Percentiles rank a stretch among this genome's conserved stretches.
Evolutionary conservation across 176 grass and related monocot genomes (phyloP).

Genomic region (Bothriochloa decipiens): DNA sequence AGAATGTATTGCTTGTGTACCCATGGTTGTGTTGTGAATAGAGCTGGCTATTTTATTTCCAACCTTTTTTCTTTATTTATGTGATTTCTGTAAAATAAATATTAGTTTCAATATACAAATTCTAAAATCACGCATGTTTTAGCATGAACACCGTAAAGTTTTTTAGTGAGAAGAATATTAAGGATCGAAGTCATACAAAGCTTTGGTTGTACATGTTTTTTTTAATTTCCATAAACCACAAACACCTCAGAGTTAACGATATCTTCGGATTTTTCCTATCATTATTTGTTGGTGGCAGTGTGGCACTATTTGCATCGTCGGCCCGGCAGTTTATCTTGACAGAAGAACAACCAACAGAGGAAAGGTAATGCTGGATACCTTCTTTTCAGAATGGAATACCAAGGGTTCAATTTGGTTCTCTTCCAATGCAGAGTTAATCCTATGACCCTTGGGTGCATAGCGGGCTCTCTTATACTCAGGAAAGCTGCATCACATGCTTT

Average conservation of each 20-base stretch:
- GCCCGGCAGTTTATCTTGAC: conserved; percentile 52
- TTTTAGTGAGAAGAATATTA: not conserved
- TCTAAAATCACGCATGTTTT: no score
- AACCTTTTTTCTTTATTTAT: not conserved
- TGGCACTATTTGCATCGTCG: conserved; percentile 87
- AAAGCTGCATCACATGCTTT: conserved; percentile 72
- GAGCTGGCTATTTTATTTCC: not conserved
- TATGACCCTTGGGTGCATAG: conserved; percentile 81
- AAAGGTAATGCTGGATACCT: conserved; percentile 55
- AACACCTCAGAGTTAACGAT: conserved; percentile 5
- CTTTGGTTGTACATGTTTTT: not conserved
- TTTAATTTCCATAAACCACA: not conserved
- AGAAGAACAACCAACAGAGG: conserved; percentile 49
- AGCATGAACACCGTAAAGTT: not conserved
- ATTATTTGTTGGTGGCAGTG: conserved; percentile 46
- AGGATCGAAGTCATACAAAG: not conserved
- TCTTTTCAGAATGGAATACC: not conserved
- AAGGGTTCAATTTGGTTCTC: not conserved
- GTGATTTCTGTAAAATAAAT: not conserved
- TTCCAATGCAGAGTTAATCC: conserved; percentile 65
- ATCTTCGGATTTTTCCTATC: conserved; percentile 11
- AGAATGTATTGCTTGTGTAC: not conserved
- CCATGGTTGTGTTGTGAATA: not conserved
- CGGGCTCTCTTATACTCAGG: conserved; percentile 72
- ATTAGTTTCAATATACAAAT: not conserved